Evolutionary conservation across 192 early-diverging fungal species (phyloP).

Genomic region (Oehlia diaphana): DNA sequence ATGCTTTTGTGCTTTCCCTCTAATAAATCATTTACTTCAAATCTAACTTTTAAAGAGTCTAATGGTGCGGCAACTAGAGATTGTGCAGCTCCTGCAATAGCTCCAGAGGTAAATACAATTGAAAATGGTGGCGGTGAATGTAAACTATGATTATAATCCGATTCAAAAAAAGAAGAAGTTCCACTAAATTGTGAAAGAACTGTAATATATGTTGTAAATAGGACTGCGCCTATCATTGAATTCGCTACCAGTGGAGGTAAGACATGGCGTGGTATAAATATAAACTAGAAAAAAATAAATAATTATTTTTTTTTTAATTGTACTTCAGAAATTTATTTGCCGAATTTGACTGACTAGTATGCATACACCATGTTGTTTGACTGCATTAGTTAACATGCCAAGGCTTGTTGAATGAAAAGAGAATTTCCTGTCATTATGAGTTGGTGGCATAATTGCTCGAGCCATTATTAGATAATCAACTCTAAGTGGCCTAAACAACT

Average conservation of each 20-base stretch:
- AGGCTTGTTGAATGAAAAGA: conserved; percentile 67
- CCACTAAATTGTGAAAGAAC: conserved; percentile 53
- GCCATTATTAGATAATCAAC: conserved; percentile 81
- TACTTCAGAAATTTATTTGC: not conserved
- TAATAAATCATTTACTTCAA: conserved; percentile 72
- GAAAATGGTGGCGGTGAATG: conserved; percentile 54
- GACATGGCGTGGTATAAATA: conserved; percentile 67
- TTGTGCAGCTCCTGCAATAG: conserved; percentile 71
- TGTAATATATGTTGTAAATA: conserved; percentile 76
- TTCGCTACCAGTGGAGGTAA: conserved; percentile 75
- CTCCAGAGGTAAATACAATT: conserved; percentile 57
- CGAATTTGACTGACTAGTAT: not conserved
- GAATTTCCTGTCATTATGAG: conserved; percentile 35
- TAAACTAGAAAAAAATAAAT: conserved; percentile 8
- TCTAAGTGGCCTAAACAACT: conserved; percentile 75
- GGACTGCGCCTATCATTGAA: conserved; percentile 68
- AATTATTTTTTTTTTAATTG: not conserved
- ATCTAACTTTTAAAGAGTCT: conserved; percentile 72
- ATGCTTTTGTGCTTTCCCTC: conserved; percentile 73
- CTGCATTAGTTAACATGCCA: conserved; percentile 71
- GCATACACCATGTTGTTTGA: conserved; percentile 60
- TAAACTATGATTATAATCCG: conserved; percentile 32
- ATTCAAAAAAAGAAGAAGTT: conserved; percentile 46
- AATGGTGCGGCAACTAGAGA: conserved; percentile 71
- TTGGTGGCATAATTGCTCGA: conserved; percentile 65